phyloP scores from a whole-genome alignment of 306 rosid species.

The Heteromeles arbutifolia region DNA sequence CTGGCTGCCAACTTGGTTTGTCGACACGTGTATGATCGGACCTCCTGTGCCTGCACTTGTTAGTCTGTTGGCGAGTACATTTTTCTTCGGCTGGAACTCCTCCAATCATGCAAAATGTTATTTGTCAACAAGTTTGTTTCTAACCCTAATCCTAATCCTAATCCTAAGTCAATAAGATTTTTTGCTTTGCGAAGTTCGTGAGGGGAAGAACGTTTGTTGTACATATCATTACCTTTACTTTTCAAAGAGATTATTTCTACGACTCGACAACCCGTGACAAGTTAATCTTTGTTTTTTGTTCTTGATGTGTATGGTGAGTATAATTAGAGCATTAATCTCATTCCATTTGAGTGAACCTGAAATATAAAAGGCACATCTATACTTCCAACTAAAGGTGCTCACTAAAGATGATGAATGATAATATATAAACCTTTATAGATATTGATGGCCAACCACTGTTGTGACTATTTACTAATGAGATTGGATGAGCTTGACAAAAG shows the following conservation, averaged over 20 bases:
- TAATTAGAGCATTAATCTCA: neutral
- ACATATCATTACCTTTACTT: too few relatives aligned
- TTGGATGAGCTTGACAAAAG: neutral
- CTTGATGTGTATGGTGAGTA: neutral
- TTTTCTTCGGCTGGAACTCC: slow-evolving; percentile 7
- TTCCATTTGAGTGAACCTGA: neutral
- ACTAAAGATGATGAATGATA: neutral
- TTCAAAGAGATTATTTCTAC: too few relatives aligned
- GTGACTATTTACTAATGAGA: neutral
- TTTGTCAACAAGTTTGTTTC: neutral
- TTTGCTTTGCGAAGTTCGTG: too few relatives aligned
- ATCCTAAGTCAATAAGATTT: too few relatives aligned
- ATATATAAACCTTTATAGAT: neutral
- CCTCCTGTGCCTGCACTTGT: slow-evolving; percentile 5
- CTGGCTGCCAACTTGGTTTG: slow-evolving; percentile 37
- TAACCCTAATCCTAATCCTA: too few relatives aligned
- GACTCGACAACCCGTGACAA: too few relatives aligned
- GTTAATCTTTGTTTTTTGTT: neutral
- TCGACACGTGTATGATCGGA: slow-evolving; percentile 38
- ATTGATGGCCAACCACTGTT: neutral
- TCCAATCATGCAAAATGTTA: neutral
- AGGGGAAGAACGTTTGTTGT: too few relatives aligned
- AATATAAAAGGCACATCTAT: neutral
- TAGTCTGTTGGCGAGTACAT: neutral
- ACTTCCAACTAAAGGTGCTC: neutral